Evolutionary conservation across 768 basidiomycete species (phyloP), one percentile per base, ranked within the genome.

Genomic region (Tulasnella sp.): DNA sequence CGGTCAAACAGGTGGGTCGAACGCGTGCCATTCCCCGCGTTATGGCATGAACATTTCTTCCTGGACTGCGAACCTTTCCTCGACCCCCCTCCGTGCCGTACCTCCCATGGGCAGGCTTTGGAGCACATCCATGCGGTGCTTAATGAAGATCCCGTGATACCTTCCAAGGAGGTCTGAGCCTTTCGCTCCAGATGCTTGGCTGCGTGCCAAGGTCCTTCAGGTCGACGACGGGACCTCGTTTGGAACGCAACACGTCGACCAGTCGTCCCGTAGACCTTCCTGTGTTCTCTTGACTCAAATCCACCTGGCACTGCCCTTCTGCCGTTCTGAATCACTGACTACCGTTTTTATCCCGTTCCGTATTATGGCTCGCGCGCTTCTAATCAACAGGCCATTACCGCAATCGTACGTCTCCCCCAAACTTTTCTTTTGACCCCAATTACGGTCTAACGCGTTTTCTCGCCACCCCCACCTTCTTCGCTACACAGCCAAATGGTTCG

Each of bases 1-100:
- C 10, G 79, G 79, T 13, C 79, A 79, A 61, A 80, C 79, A 46
- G 79, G 79, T 79, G 32, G 5, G 78, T 78, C 16, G 4, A 11
- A 35, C 55, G 15, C 40, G 51, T 11, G 2, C 10, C 26, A 13
- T 23, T 11, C 78, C 48, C 42, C 57, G 32, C 44, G 42, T 72
- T 77, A 3, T 37, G 32, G 46, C 32, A 10, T 77, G 39, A 79
- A 40, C 44, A 26, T 67, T 67, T 67, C 61, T 26, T 67, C 26
- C 61, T 67, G 61, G 61, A 67, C 61, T 18, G 61, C 61, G 26
- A 26, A n/a, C 61, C 32, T 35, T 6, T 67, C 32, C 26, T 67
- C 61, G 61, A 67, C 61, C 3, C 61, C 26, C 18, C n/a, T 18
- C 61, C 61, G 61, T 67, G 26, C 32, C 29, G 15, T 16, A 15